phyloP scores from a whole-genome alignment of 139 green algal genomes.

The Volvox africanus region DNA sequence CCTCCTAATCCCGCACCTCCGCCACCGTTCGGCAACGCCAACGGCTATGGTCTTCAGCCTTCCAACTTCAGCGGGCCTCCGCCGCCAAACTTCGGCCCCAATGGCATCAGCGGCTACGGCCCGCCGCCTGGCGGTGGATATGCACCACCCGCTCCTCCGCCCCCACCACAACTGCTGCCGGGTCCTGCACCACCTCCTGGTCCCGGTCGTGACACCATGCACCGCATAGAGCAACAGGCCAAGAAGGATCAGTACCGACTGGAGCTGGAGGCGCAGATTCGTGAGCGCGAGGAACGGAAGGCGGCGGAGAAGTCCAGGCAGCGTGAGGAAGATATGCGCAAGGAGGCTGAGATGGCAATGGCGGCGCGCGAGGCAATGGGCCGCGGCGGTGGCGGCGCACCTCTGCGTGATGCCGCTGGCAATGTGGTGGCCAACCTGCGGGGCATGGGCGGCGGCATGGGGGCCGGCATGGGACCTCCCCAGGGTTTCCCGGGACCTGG shows the following conservation, averaged over 20 bases:
- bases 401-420: not conserved
- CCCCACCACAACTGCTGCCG: conserved; percentile 12
- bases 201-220: conserved; percentile 8
- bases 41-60: not conserved
- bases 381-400: conserved; percentile 14
- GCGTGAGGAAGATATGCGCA: conserved; percentile 42
- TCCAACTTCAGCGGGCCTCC: not conserved
- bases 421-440: conserved; percentile 4
- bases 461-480: not conserved
- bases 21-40: not conserved
- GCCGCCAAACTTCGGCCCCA: not conserved
- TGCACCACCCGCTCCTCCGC: not conserved
- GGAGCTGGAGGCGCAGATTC: conserved; percentile 60
- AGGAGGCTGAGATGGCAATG: conserved; percentile 26
- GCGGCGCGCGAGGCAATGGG: not conserved
- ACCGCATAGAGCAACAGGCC: conserved; percentile 27
- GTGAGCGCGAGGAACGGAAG: conserved; percentile 49
- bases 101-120: conserved; percentile 19
- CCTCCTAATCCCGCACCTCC: not conserved
- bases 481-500: not conserved
- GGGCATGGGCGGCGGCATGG: not conserved
- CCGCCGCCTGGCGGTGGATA: conserved; percentile 1
- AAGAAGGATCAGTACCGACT: conserved; percentile 48
- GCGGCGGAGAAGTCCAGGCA: conserved; percentile 31
- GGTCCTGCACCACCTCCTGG: not conserved